These are phyloP conservation scores for Clarireedia monteithiana DNA, from an alignment of 2,329 filamentous ascomycete genomes.

Conservation along the genomic window DNA sequence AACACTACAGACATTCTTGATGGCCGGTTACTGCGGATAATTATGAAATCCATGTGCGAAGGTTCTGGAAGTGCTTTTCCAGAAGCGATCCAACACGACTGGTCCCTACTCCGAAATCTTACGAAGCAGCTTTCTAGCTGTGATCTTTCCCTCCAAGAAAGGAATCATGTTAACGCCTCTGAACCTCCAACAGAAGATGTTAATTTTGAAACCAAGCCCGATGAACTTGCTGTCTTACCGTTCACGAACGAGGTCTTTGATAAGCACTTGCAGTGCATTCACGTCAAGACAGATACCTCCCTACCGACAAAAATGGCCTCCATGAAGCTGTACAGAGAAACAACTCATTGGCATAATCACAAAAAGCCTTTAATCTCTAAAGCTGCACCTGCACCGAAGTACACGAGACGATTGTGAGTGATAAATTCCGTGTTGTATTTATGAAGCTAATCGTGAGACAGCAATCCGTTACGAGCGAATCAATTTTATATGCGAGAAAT, in stretches of 20 bases:
- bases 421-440: not conserved
- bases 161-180: conserved; percentile 13
- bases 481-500: conserved; percentile 63
- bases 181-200: conserved; percentile 7
- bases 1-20: conserved; percentile 49
- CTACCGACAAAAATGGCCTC: conserved; percentile 17
- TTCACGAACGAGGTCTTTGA: conserved; percentile 43
- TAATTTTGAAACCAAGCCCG: conserved; percentile 12
- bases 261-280: conserved; percentile 36
- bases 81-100: conserved; percentile 18
- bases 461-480: conserved; percentile 32
- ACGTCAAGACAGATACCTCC: conserved; percentile 30
- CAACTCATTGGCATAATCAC: conserved; percentile 55
- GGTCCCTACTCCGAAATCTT: conserved; percentile 18
- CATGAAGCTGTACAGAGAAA: conserved; percentile 38
- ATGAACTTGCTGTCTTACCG: conserved; percentile 31
- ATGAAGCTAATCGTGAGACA: not conserved
- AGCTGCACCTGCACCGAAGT: conserved; percentile 34
- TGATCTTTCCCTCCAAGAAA: conserved; percentile 26
- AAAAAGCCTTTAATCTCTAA: conserved; percentile 42
- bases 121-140: conserved; percentile 28
- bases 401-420: conserved; percentile 28
- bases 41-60: conserved; percentile 24
- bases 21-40: conserved; percentile 36
- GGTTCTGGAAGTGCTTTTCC: conserved; percentile 15